Evolutionary conservation across 768 basidiomycete species (phyloP).

Genomic region (Favolaschia claudopus): DNA sequence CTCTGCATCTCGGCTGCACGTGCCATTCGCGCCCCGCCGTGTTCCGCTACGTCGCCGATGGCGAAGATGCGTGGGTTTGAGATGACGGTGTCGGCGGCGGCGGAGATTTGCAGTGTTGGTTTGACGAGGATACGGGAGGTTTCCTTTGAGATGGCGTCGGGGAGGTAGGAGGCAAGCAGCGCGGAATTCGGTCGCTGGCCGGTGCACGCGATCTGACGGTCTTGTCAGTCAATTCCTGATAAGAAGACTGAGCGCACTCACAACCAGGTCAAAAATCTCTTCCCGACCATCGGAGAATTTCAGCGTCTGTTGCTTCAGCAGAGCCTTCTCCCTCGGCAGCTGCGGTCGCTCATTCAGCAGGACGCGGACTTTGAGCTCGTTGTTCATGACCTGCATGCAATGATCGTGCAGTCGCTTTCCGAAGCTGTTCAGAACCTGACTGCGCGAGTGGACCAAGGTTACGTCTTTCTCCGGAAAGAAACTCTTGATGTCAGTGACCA

Average conservation of each 20-base stretch:
- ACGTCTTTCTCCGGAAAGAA: constrained; percentile 13
- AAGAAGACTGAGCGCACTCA: not conserved
- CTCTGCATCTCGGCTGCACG: not conserved
- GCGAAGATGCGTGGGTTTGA: not conserved
- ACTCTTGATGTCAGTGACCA: constrained; percentile 6
- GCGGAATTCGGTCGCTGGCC: constrained; percentile 9
- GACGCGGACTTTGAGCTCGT: not conserved
- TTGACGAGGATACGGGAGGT: constrained; percentile 4
- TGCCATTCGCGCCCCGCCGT: constrained; percentile 5
- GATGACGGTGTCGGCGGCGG: not conserved
- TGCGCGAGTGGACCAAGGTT: not conserved
- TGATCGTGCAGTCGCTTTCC: constrained; percentile 1
- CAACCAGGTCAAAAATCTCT: constrained; percentile 8
- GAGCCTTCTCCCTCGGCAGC: too few species aligned
- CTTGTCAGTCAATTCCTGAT: not conserved
- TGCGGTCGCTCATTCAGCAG: not conserved
- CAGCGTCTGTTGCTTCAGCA: not conserved
- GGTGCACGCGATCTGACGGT: constrained; percentile 8
- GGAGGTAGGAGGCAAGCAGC: not conserved
- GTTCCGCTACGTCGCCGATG: constrained; percentile 4
- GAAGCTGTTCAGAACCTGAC: not conserved
- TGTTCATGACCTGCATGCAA: not conserved
- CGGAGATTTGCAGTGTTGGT: constrained; percentile 2
- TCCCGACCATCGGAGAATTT: not conserved
- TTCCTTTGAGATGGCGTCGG: constrained; percentile 1